phyloP scores from a whole-genome alignment of 805 yeast species.

The Cyberlindnera mycetangii region DNA sequence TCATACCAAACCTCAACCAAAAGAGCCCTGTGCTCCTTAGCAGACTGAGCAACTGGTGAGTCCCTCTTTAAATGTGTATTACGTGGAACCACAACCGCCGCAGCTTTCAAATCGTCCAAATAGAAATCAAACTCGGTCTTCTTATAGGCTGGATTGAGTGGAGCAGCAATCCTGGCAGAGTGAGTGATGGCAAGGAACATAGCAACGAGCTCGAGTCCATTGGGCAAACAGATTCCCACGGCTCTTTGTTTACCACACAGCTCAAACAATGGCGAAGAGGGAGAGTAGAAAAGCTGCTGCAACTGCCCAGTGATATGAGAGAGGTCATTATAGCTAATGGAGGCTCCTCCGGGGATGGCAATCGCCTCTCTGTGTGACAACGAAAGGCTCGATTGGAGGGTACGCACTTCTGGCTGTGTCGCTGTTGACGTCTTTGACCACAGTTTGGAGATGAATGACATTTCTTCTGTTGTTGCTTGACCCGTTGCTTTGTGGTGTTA shows the following conservation, averaged over 20 bases:
- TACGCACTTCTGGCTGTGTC: constrained; percentile 15
- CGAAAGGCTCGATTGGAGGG: constrained; percentile 36
- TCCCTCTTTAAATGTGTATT: constrained; percentile 39
- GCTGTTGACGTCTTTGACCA: neutral
- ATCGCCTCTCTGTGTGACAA: constrained; percentile 41
- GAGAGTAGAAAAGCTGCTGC: constrained; percentile 43
- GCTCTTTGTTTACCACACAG: constrained; percentile 38
- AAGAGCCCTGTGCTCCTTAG: constrained; percentile 43
- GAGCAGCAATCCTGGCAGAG: constrained; percentile 61
- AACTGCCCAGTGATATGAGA: constrained; percentile 44
- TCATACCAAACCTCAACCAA: constrained; percentile 54
- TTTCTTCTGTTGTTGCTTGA: neutral
- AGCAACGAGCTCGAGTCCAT: constrained; percentile 55
- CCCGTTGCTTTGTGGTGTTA: neutral
- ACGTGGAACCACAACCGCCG: constrained; percentile 54
- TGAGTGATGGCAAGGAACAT: constrained; percentile 56
- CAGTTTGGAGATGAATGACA: neutral
- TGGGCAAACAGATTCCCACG: constrained; percentile 60
- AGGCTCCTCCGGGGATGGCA: constrained; percentile 45
- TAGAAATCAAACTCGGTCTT: constrained; percentile 63
- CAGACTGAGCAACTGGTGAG: constrained; percentile 48
- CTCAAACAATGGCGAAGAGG: constrained; percentile 39
- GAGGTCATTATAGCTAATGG: constrained; percentile 43
- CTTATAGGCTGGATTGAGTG: constrained; percentile 62
- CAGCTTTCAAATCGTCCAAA: constrained; percentile 55